A percentile compares a stretch with the other conserved stretches of the same genome.
These are phyloP conservation scores for Rhizomucor pusillus DNA, from an alignment of 371 early-diverging fungal species.

Conservation along the genomic window DNA sequence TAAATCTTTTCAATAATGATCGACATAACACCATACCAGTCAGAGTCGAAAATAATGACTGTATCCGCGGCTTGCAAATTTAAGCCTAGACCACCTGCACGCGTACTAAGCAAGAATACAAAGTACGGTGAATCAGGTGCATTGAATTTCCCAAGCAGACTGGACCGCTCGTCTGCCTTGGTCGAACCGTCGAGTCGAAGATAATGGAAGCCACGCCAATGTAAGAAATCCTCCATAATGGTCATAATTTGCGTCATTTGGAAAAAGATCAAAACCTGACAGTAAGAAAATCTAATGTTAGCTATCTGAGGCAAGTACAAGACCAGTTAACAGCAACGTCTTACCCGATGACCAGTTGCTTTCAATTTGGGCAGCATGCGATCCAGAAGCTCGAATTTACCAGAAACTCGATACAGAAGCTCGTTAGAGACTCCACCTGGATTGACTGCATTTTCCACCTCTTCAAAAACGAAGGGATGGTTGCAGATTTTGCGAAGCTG, in stretches of 20 bases:
- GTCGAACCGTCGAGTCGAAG: slow-evolving; percentile 96
- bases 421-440: slow-evolving; percentile 56
- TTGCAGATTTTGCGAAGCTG: slow-evolving; percentile 99
- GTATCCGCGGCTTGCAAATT: slow-evolving; percentile 99
- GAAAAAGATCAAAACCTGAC: slow-evolving; percentile 92
- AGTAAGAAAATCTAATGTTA: neutral
- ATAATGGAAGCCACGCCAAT: slow-evolving; percentile 72
- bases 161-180: slow-evolving; percentile 88
- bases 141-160: slow-evolving; percentile 81
- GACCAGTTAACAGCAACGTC: neutral
- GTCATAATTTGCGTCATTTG: slow-evolving; percentile 99
- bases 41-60: slow-evolving; percentile 98
- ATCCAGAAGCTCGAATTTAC: slow-evolving; percentile 98
- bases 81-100: slow-evolving; percentile 99
- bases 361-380: slow-evolving; percentile 92
- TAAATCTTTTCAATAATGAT: neutral
- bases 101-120: slow-evolving; percentile 96
- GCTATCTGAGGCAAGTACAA: neutral
- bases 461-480: slow-evolving; percentile 98
- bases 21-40: slow-evolving; percentile 64
- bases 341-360: slow-evolving; percentile 81
- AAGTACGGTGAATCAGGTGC: slow-evolving; percentile 78
- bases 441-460: slow-evolving; percentile 84
- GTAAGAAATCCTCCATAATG: slow-evolving; percentile 95
- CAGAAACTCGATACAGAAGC: slow-evolving; percentile 74